These are phyloP conservation scores for Apiotrichum gracile DNA, from an alignment of 1,284 basidiomycete species.

Conservation along the genomic window DNA sequence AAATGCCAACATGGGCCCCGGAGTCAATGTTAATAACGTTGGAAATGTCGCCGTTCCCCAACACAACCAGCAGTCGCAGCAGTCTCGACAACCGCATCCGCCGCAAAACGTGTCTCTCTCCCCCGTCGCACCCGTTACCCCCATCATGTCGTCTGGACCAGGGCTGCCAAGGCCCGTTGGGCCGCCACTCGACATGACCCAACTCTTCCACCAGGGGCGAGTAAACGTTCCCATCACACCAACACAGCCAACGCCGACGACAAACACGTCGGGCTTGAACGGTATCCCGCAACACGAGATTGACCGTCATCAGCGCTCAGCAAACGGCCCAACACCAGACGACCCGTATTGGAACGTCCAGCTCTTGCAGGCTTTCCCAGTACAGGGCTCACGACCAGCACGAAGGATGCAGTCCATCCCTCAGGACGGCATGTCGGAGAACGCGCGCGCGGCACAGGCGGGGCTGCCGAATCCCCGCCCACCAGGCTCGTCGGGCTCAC, in stretches of 20 bases:
- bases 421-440: neutral
- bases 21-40: neutral
- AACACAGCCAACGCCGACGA: neutral
- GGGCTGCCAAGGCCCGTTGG: neutral
- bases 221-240: neutral
- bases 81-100: neutral
- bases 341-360: constrained; percentile 11
- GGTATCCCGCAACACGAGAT: constrained; percentile 12
- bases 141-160: neutral
- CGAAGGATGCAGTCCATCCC: neutral
- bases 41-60: neutral
- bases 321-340: constrained; percentile 16
- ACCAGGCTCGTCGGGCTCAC: neutral
- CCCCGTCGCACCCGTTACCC: neutral
- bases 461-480: neutral
- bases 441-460: neutral
- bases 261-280: neutral
- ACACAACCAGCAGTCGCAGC: neutral
- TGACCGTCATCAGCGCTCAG: constrained; percentile 19
- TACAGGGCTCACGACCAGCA: constrained; percentile 5
- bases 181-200: neutral
- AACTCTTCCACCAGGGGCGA: neutral
- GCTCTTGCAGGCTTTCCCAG: constrained; percentile 11
- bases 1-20: neutral
- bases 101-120: neutral